Evolutionary conservation across 768 basidiomycete genomes (phyloP), one percentile per base, ranked within the genome.

Genomic region (Termitomyces sp.): DNA sequence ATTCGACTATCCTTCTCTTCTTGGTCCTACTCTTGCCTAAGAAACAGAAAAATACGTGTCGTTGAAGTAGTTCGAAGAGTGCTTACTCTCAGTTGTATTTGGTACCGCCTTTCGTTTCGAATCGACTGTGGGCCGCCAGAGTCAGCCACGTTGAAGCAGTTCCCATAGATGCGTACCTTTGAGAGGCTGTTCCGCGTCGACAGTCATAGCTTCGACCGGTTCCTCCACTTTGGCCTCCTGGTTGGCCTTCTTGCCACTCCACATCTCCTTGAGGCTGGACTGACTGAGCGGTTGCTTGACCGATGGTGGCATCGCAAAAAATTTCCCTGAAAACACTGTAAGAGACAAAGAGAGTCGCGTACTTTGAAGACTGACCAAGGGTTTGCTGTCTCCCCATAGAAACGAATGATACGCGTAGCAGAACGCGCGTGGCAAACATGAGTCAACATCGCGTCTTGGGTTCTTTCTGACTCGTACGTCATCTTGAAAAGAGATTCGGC

Each of bases 341-440:
- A 58, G 41, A 35, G 1, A 39, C 5, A 3, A 57, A 34, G n/a
- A n/a, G 39, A 32, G 41, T 55, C 46, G 51, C 46, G 40, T 40
- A 19, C 53, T 35, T 54, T 30, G 32, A 32, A 46, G 23, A 66
- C 71, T 17, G 57, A 86, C 88, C 84, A 45, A 91, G 75, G 1
- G 89, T 90, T 69, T 85, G 85, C 69, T 91, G 89, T 66, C 86
- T 81, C 52, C 76, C 78, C 87, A 90, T 91, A 46, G 58, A 52
- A 55, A 57, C 54, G 30, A 51, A 64, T 34, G 67, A 63, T 52
- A 62, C 62, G 63, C 67, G 57, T 42, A 67, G 61, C 61, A 72
- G 61, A 66, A 69, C 73, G 68, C 76, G 76, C 48, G 65, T 53
- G 32, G 61, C 60, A 76, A 80, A 78, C 79, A 80, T 80, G 67